phyloP scores from a whole-genome alignment of 2,329 filamentous ascomycete genomes.

The Cercospora janseana region DNA sequence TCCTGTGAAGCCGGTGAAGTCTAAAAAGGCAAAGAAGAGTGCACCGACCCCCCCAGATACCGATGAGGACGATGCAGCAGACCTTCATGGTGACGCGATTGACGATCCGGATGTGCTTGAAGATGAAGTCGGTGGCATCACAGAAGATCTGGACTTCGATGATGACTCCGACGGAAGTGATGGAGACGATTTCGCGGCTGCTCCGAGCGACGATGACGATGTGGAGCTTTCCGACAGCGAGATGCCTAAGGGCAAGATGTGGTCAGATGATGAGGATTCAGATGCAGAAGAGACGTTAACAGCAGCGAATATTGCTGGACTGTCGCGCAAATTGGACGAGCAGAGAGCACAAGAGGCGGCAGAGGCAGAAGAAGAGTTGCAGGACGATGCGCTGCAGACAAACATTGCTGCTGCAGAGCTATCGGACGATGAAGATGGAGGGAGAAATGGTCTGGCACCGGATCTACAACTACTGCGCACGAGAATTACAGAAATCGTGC shows the following conservation, averaged over 20 bases:
- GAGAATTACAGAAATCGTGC: slow-evolving; percentile 88
- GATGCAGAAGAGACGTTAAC: slow-evolving; percentile 88
- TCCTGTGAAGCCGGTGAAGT: slow-evolving; percentile 5
- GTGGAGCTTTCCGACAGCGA: slow-evolving; percentile 65
- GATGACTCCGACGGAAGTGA: slow-evolving; percentile 37
- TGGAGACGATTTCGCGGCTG: slow-evolving; percentile 36
- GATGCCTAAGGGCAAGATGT: slow-evolving; percentile 61
- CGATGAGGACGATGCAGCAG: slow-evolving; percentile 31
- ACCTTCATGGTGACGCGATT: slow-evolving; percentile 34
- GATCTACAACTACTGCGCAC: slow-evolving; percentile 86
- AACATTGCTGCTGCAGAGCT: slow-evolving; percentile 77
- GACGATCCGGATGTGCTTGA: slow-evolving; percentile 44
- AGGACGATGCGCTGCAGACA: slow-evolving; percentile 82
- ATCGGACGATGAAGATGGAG: slow-evolving; percentile 59
- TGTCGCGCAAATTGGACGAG: slow-evolving; percentile 80
- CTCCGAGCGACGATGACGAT: slow-evolving; percentile 42
- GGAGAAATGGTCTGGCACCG: slow-evolving; percentile 69
- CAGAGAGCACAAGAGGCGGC: slow-evolving; percentile 74
- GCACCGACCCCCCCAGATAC: slow-evolving; percentile 39
- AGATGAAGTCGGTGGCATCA: slow-evolving; percentile 49
- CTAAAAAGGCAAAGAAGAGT: slow-evolving; percentile 34
- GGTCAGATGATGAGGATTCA: slow-evolving; percentile 89
- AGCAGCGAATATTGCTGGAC: slow-evolving; percentile 90
- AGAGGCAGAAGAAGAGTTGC: slow-evolving; percentile 79
- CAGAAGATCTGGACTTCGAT: slow-evolving; percentile 32